Percentiles rank a stretch among this genome's conserved stretches.
These are phyloP conservation scores for Teunomyces lycoperdinae DNA, from an alignment of 805 yeast genomes.

Conservation along the genomic window DNA sequence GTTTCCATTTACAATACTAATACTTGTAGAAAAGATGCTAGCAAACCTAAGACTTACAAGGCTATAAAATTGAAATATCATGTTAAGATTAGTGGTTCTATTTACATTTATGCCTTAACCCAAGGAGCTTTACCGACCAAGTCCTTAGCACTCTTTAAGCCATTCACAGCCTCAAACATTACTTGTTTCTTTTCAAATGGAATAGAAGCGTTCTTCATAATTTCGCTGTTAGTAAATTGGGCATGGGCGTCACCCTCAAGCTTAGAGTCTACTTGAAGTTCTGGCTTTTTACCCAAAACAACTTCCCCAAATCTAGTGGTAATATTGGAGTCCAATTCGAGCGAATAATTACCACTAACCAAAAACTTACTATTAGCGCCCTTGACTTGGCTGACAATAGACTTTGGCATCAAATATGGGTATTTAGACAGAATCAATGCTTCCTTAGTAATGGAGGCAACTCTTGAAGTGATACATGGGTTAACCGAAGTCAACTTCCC, in stretches of 20 bases:
- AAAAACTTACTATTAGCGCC: conserved; percentile 29
- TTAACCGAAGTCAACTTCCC: conserved; percentile 34
- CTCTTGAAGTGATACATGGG: conserved; percentile 27
- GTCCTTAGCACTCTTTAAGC: conserved; percentile 23
- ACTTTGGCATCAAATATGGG: conserved; percentile 38
- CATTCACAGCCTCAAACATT: conserved; percentile 30
- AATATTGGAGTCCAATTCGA: conserved; percentile 22
- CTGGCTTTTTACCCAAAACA: conserved; percentile 30
- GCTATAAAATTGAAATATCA: background rate
- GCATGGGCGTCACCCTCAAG: conserved; percentile 12
- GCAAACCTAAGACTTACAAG: background rate
- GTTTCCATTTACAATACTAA: too few relatives aligned
- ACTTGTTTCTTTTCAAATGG: conserved; percentile 23
- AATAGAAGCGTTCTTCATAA: conserved; percentile 30
- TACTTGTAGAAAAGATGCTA: background rate
- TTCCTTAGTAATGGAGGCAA: conserved; percentile 41
- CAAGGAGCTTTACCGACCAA: conserved; percentile 27
- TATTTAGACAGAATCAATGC: conserved; percentile 37
- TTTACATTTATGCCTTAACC: conserved; percentile 14
- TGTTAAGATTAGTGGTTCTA: background rate
- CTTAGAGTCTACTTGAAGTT: conserved; percentile 8
- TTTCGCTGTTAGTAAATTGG: conserved; percentile 19
- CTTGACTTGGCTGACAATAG: conserved; percentile 24
- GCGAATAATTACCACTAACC: conserved; percentile 27
- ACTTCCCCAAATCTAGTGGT: conserved; percentile 25